Percentiles rank a stretch among this genome's conserved stretches.
Evolutionary conservation across 1,284 basidiomycete genomes (phyloP).

Genomic region (Grifola frondosa): DNA sequence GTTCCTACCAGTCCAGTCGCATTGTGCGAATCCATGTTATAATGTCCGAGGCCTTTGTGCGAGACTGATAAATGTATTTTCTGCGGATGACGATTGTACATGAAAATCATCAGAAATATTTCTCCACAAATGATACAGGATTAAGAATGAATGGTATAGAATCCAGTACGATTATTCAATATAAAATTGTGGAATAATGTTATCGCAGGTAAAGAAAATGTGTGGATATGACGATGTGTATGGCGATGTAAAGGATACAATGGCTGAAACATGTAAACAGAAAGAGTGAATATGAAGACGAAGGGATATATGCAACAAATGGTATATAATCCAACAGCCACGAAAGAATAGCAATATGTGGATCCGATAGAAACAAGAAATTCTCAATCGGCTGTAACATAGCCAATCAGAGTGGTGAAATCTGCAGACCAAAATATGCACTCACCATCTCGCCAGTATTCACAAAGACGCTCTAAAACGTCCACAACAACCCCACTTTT

Average conservation of each 20-base stretch:
- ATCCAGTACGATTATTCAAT: too few species aligned
- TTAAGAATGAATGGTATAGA: constrained; percentile 19
- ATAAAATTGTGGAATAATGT: too few species aligned
- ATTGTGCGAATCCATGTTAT: too few species aligned
- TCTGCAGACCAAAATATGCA: constrained; percentile 2
- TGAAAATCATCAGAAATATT: too few species aligned
- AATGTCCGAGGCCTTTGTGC: too few species aligned
- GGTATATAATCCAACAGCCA: constrained; percentile 37
- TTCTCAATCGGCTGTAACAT: constrained; percentile 18
- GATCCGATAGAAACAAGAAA: constrained; percentile 17
- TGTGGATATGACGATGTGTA: constrained; percentile 4
- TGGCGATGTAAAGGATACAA: constrained; percentile 7
- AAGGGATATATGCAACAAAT: constrained; percentile 29
- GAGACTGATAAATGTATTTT: too few species aligned
- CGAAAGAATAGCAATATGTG: constrained; percentile 13
- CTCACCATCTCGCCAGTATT: constrained; percentile 52
- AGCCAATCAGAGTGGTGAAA: neutral
- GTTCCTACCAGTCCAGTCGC: too few species aligned
- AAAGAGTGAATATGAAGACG: constrained; percentile 8
- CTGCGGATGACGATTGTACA: too few species aligned
- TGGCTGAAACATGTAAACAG: constrained; percentile 8
- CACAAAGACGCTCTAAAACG: constrained; percentile 71
- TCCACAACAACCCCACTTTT: constrained; percentile 85
- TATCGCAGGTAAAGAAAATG: constrained; percentile 1
- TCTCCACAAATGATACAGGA: constrained; percentile 11